A percentile compares a stretch with the other conserved stretches of the same genome.
phyloP scores from a whole-genome alignment of 371 early-diverging fungal species.

The Hamiltosporidium tvaerminnensis region DNA sequence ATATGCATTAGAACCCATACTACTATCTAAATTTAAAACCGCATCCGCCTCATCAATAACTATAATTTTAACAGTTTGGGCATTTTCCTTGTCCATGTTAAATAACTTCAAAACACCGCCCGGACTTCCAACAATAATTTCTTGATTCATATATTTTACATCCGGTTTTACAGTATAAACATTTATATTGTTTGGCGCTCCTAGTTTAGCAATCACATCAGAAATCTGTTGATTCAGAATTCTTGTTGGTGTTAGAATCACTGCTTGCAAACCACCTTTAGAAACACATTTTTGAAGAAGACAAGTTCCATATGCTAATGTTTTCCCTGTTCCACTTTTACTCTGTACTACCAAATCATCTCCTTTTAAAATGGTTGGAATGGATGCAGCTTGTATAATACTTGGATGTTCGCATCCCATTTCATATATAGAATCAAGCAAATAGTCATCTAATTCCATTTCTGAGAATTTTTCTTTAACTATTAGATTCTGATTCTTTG shows the following conservation, averaged over 20 bases:
- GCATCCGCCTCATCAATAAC: constrained; percentile 52
- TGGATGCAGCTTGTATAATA: constrained; percentile 44
- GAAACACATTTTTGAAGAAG: constrained; percentile 75
- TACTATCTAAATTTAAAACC: constrained; percentile 25
- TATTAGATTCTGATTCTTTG: background rate
- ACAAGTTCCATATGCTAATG: constrained; percentile 85
- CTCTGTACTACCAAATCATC: constrained; percentile 43
- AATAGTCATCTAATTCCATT: constrained; percentile 26
- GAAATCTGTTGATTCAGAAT: constrained; percentile 90
- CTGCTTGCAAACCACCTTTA: constrained; percentile 61
- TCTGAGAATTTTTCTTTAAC: constrained; percentile 10
- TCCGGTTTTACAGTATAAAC: constrained; percentile 74
- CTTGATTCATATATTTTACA: constrained; percentile 64
- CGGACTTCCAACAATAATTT: constrained; percentile 86
- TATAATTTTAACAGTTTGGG: constrained; percentile 64
- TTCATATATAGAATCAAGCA: constrained; percentile 36
- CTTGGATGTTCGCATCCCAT: constrained; percentile 47
- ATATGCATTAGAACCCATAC: constrained; percentile 30
- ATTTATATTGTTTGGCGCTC: constrained; percentile 70
- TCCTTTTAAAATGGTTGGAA: constrained; percentile 32
- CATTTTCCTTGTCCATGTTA: constrained; percentile 62
- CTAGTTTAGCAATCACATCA: constrained; percentile 76
- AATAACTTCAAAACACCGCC: constrained; percentile 78
- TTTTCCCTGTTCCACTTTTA: constrained; percentile 81
- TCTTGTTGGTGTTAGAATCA: constrained; percentile 84